Evolutionary conservation across 2,329 filamentous ascomycete genomes (phyloP), one percentile per base, ranked within the genome.

Genomic region (Colletotrichum coccodes): DNA sequence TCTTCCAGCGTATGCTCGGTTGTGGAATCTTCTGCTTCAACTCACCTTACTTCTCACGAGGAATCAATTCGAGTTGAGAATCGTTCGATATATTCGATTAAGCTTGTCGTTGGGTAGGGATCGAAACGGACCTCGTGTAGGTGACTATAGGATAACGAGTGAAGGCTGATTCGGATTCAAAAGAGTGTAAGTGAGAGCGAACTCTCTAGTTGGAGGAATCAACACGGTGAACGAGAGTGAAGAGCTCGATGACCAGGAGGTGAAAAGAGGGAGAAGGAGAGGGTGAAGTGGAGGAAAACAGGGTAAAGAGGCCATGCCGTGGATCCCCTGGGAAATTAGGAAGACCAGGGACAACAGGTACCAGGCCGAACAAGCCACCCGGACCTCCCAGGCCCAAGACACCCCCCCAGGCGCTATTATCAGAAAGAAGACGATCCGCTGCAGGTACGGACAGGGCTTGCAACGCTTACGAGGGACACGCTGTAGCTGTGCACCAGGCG

Each of bases 201-300:
- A 61, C 62, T 66, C 67, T 70, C 67, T 67, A 70, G 67, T 70
- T 70, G 67, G 67, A 68, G 53, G 62, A 70, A 70, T 66, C 62
- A 68, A 68, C 62, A 53, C 63, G 63, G 38, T 53, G 67, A 66
- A 70, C 56, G 62, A 62, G 57, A 68, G 36, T 54, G 50, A 61
- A 62, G 67, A 70, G 49, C 64, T 70, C 67, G 58, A 70, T 53
- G 26, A 62, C 63, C 44, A 44, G 52, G 36, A 68, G 42, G 44
- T 57, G 46, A 70, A 46, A 67, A 60, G 67, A 70, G 64, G 67
- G 67, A 70, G 61, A 65, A 60, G 47, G 65, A 56, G 65, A 68
- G 54, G 38, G 63, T 65, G 53, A 68, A 60, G 65, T 65, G 65
- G 65, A 68, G 65, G 65, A 56, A 65, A 60, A 50, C 65, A 68